Base-by-base conservation (phyloP, 2,329 filamentous ascomycete genomes). In the Exophiala xenobiotica region DNA sequence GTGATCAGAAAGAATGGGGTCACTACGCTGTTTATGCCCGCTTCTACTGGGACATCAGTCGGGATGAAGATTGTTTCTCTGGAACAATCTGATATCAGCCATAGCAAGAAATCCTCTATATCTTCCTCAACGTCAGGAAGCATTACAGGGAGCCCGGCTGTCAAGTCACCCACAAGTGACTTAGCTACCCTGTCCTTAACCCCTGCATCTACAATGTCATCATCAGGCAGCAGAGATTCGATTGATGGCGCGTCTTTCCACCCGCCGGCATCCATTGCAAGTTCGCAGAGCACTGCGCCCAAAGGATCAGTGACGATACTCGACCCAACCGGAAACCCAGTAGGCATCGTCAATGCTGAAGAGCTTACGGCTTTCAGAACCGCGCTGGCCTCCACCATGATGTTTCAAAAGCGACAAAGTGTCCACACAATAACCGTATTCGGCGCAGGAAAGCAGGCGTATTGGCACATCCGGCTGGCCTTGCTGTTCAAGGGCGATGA, bases 401-500 rank as follows among this genome's bases (percentile, higher is more conserved):
- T 86, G 59, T 75, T 86, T 14, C 81, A 81, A 64, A 78, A 69
- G 63, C 87, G 92, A 49, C 75, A 79, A 49, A 79, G 79, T 22
- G 85, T 95, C 35, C 84, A 86, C 65, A 88, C 85, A 11, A 66
- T 96, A 8, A 85, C 86, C 11, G 86, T 95, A 46, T 97, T 96
- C 67, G 92, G 92, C 19, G 85, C 87, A 26, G 92, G 92, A 39
- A 83, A 86, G 61, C 91, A 96, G 73, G 92, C 92, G 9, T 95
- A 92, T 73, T 97, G 91, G 91, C 92, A 96, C 67, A 82, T 95
- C 37, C 85, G 90, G 1, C 79, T 97, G 3, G 86, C 91, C 0
- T 78, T 97, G 57, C 77, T 93, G 43, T 64, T 76, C 23, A 86
- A 80, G 1, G 76, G 77, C 0, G 64, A 73, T 39, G 88, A 89